phyloP scores from a whole-genome alignment of 179 eudicot genomes.

The Beta corolliflora region DNA sequence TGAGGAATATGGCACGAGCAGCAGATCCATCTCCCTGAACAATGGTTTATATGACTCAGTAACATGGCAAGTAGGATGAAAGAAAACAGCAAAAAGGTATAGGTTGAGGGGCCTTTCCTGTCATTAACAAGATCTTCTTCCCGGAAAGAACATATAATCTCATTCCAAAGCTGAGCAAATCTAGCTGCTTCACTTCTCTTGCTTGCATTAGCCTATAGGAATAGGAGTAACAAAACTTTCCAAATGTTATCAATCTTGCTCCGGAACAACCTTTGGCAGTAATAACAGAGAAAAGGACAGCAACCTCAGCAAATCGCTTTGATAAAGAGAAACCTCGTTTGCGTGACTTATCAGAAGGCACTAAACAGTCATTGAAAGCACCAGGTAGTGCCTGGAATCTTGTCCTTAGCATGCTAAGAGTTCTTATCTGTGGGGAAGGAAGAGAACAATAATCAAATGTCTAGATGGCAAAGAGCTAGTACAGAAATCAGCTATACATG shows the following conservation, averaged over 20 bases:
- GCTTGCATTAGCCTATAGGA: slow-evolving; percentile 61
- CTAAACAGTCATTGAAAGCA: slow-evolving; percentile 79
- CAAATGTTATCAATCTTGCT: slow-evolving; percentile 12
- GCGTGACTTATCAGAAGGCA: slow-evolving; percentile 70
- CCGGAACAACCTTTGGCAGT: not conserved
- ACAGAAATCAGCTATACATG: slow-evolving; percentile 4
- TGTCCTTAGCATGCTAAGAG: slow-evolving; percentile 88
- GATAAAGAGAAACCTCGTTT: slow-evolving; percentile 70
- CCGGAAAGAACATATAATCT: slow-evolving; percentile 79
- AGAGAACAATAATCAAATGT: slow-evolving; percentile 12
- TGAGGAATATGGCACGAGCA: slow-evolving; percentile 90
- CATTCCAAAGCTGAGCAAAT: slow-evolving; percentile 97
- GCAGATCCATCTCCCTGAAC: slow-evolving; percentile 95
- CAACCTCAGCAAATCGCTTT: slow-evolving; percentile 77
- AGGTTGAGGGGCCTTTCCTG: slow-evolving; percentile 56
- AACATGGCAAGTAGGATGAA: slow-evolving; percentile 6
- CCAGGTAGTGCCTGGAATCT: slow-evolving; percentile 96
- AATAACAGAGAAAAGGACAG: slow-evolving; percentile 16
- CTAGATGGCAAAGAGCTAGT: not conserved
- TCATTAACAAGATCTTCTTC: slow-evolving; percentile 95
- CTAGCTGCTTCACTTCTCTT: slow-evolving; percentile 93
- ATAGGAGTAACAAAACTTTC: slow-evolving; percentile 6
- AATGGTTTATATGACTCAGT: slow-evolving; percentile 26
- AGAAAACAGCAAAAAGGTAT: slow-evolving; percentile 7
- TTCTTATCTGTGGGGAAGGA: slow-evolving; percentile 65